Percentiles rank a stretch among this genome's conserved stretches.
Conservation (phyloP, 2,329 filamentous ascomycete genomes). For the Elsinoe necatrix region DNA sequence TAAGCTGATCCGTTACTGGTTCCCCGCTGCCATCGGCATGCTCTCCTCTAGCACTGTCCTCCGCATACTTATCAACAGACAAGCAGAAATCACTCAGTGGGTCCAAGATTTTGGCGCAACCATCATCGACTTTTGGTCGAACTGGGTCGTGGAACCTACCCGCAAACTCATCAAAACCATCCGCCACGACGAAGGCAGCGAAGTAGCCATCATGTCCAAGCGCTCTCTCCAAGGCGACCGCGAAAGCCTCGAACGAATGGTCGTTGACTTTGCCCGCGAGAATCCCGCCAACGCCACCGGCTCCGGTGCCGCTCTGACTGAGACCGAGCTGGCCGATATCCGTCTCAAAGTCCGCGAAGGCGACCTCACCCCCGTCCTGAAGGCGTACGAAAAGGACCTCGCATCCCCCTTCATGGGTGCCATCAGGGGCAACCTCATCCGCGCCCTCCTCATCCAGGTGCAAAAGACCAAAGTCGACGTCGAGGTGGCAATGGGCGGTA, state of each 20-base stretch:
- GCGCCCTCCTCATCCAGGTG: constrained; percentile 87
- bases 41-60: constrained; percentile 83
- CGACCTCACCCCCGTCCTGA: constrained; percentile 84
- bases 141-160: constrained; percentile 86
- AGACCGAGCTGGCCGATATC: constrained; percentile 65
- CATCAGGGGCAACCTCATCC: constrained; percentile 75
- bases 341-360: constrained; percentile 76
- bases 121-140: constrained; percentile 81
- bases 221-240: constrained; percentile 84
- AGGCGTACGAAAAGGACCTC: constrained; percentile 84
- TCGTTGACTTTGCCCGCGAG: constrained; percentile 86
- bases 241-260: constrained; percentile 92
- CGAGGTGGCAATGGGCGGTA: constrained; percentile 90
- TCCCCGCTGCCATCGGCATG: constrained; percentile 62
- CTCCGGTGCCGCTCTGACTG: constrained; percentile 43
- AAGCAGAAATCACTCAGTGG: constrained; percentile 72
- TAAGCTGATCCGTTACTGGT: constrained; percentile 74
- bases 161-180: constrained; percentile 84
- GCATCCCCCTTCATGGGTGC: constrained; percentile 74
- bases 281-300: constrained; percentile 56
- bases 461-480: constrained; percentile 99
- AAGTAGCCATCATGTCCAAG: constrained; percentile 94
- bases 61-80: constrained; percentile 63
- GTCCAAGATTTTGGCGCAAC: constrained; percentile 70
- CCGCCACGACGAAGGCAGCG: constrained; percentile 81